Conservation (phyloP, 2,329 filamentous ascomycete genomes). For the Fusarium begoniae region DNA sequence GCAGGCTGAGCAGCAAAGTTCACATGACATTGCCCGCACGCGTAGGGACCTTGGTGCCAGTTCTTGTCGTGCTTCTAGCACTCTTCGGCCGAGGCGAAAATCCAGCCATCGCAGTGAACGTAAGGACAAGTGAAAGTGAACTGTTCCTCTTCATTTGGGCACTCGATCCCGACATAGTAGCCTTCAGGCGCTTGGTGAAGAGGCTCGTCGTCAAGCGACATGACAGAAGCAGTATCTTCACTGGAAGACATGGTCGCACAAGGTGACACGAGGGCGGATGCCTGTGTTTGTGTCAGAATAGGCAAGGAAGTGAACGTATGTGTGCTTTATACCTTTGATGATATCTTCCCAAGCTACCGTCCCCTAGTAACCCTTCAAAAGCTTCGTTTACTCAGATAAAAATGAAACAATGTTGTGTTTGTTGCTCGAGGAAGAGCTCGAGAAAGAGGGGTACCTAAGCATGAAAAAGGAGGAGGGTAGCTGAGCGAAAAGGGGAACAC, state of each 20-base stretch:
- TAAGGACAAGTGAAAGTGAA: conserved; percentile 37
- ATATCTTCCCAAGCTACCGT: not conserved
- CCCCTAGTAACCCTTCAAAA: too few species aligned
- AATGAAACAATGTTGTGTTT: not conserved
- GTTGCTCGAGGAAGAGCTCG: not conserved
- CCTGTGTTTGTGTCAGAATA: not conserved
- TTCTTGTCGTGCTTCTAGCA: conserved; percentile 38
- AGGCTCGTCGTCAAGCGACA: not conserved
- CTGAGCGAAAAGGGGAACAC: not conserved
- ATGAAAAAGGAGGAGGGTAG: too few species aligned
- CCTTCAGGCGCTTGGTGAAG: not conserved
- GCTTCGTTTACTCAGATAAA: not conserved
- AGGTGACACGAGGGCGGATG: not conserved
- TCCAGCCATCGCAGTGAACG: conserved; percentile 39
- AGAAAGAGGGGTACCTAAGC: not conserved
- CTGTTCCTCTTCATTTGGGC: conserved; percentile 21
- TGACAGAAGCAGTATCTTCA: not conserved
- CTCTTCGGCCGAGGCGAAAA: conserved; percentile 26
- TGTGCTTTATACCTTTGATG: not conserved
- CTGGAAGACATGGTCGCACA: not conserved
- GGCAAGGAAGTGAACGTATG: not conserved
- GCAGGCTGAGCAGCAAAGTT: conserved; percentile 38
- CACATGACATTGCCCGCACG: conserved; percentile 32
- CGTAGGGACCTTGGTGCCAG: conserved; percentile 38
- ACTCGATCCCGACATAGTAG: conserved; percentile 16